phyloP scores from a whole-genome alignment of 139 green algal genomes.

The Chlamydomonas sp. region DNA sequence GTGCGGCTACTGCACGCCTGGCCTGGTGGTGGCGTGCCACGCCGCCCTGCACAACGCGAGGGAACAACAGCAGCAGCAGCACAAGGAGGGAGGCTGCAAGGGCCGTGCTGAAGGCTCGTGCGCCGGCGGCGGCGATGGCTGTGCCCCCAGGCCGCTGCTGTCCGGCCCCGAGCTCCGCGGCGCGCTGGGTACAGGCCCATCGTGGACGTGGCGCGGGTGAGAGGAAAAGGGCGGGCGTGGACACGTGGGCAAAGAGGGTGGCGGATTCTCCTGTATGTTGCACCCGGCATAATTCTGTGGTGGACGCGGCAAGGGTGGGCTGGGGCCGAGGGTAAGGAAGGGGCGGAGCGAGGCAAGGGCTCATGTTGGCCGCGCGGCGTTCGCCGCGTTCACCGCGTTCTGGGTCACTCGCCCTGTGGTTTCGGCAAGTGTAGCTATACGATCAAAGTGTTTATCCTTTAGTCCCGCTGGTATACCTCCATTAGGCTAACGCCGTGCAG shows the following conservation, averaged over 20 bases:
- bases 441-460: too few relatives aligned
- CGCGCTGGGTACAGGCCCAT: constrained; percentile 80
- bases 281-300: too few relatives aligned
- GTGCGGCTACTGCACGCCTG: constrained; percentile 87
- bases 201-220: constrained; percentile 64
- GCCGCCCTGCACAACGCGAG: constrained; percentile 43
- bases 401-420: constrained; percentile 28
- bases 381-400: constrained; percentile 17
- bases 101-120: constrained; percentile 65
- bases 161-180: constrained; percentile 41
- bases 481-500: too few relatives aligned
- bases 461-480: too few relatives aligned
- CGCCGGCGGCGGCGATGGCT: constrained; percentile 47
- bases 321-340: neutral
- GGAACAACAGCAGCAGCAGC: constrained; percentile 14
- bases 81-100: neutral
- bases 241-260: too few relatives aligned
- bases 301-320: constrained; percentile 1
- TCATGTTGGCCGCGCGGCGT: neutral
- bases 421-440: too few relatives aligned
- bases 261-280: too few relatives aligned
- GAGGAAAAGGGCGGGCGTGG: too few relatives aligned
- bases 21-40: constrained; percentile 66
- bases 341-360: neutral
- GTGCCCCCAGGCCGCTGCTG: neutral